A percentile compares a stretch with the other conserved stretches of the same genome.
phyloP scores from a whole-genome alignment of 805 yeast genomes.

The Naumovozyma baii region DNA sequence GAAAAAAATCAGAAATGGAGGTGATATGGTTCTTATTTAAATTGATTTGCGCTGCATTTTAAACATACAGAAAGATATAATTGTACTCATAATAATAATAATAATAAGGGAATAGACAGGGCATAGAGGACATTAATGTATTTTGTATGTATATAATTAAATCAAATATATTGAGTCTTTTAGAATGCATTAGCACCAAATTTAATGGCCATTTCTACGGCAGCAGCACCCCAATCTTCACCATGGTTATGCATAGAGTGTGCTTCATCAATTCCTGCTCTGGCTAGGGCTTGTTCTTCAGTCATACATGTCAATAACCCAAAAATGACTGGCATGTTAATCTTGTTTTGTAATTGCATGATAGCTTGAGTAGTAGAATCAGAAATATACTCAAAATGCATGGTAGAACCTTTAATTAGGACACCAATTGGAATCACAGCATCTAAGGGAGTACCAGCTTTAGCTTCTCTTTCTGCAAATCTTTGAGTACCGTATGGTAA shows the following conservation, averaged over 20 bases:
- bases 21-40: slow-evolving; percentile 4
- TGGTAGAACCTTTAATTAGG: slow-evolving; percentile 89
- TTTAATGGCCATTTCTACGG: slow-evolving; percentile 81
- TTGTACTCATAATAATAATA: too few relatives aligned
- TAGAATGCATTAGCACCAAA: slow-evolving; percentile 24
- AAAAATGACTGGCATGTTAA: slow-evolving; percentile 74
- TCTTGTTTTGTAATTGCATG: slow-evolving; percentile 67
- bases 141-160: neutral
- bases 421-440: slow-evolving; percentile 92
- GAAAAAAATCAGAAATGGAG: slow-evolving; percentile 10
- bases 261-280: slow-evolving; percentile 78
- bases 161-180: neutral
- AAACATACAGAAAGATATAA: too few relatives aligned
- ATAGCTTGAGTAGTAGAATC: slow-evolving; percentile 79
- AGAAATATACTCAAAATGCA: slow-evolving; percentile 97
- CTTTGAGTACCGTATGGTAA: slow-evolving; percentile 72
- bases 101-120: neutral
- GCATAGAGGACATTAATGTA: neutral
- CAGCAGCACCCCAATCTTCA: slow-evolving; percentile 97
- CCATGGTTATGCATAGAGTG: slow-evolving; percentile 83
- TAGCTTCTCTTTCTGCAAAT: slow-evolving; percentile 37
- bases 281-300: slow-evolving; percentile 83
- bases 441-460: slow-evolving; percentile 46
- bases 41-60: too few relatives aligned
- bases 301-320: slow-evolving; percentile 91